Percentiles rank a stretch among this genome's conserved stretches.
phyloP scores from a whole-genome alignment of 2,329 filamentous ascomycete genomes.

The Annulohypoxylon truncatum region DNA sequence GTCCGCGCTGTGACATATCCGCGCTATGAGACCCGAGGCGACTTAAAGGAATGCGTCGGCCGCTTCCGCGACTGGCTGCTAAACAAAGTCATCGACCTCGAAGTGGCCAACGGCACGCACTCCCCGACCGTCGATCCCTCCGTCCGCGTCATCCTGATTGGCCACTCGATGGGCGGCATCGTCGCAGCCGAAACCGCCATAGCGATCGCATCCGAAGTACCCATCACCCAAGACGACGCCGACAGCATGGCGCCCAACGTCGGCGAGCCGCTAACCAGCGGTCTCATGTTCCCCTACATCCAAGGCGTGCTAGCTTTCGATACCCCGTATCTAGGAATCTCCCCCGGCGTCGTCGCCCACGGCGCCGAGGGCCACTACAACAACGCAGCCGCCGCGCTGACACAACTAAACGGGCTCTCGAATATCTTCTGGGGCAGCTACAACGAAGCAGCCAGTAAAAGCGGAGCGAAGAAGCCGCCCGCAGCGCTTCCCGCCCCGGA shows the following conservation, averaged over 20 bases:
- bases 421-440: slow-evolving; percentile 69
- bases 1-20: slow-evolving; percentile 80
- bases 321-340: slow-evolving; percentile 88
- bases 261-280: slow-evolving; percentile 56
- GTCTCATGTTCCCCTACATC: slow-evolving; percentile 92
- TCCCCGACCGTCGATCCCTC: slow-evolving; percentile 50
- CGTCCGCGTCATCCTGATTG: slow-evolving; percentile 49
- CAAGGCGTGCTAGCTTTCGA: slow-evolving; percentile 93
- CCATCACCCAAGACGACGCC: slow-evolving; percentile 54
- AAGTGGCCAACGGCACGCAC: slow-evolving; percentile 75
- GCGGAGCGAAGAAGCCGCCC: slow-evolving; percentile 49
- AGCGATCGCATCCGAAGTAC: slow-evolving; percentile 69
- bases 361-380: slow-evolving; percentile 89
- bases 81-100: slow-evolving; percentile 92
- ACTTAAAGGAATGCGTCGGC: slow-evolving; percentile 76
- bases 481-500: slow-evolving; percentile 53
- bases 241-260: slow-evolving; percentile 50
- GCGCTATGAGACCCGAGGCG: slow-evolving; percentile 83
- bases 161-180: slow-evolving; percentile 78
- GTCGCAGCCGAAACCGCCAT: slow-evolving; percentile 91
- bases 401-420: slow-evolving; percentile 72
- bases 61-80: slow-evolving; percentile 86
- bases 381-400: slow-evolving; percentile 75
- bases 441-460: slow-evolving; percentile 42
- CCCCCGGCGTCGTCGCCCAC: slow-evolving; percentile 84